Conservation (phyloP, 1,284 basidiomycete genomes). For the Ustilago xerochloae region DNA sequence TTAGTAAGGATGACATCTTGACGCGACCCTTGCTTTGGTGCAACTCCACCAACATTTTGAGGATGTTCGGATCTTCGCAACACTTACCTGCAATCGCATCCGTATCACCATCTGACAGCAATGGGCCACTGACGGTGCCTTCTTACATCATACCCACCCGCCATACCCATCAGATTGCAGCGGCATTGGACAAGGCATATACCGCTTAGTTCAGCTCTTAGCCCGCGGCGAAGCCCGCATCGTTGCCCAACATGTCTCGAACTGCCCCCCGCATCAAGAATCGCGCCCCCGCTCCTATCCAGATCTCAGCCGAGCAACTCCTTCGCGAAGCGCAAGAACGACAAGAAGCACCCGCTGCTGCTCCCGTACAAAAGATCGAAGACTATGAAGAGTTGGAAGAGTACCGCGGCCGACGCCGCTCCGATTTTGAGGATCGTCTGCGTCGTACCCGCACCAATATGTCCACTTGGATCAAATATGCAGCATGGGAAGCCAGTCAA, state of each 20-base stretch:
- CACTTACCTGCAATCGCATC: neutral
- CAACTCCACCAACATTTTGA: slow-evolving; percentile 12
- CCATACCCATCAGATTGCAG: slow-evolving; percentile 2
- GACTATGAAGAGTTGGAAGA: slow-evolving; percentile 97
- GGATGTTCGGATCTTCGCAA: neutral
- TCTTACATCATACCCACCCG: slow-evolving; percentile 8
- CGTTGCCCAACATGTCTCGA: slow-evolving; percentile 30
- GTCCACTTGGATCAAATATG: slow-evolving; percentile 73
- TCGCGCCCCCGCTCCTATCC: slow-evolving; percentile 88
- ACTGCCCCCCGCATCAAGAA: slow-evolving; percentile 82
- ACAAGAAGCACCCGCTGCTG: slow-evolving; percentile 86
- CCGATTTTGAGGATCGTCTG: slow-evolving; percentile 96
- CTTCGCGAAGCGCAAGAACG: slow-evolving; percentile 97
- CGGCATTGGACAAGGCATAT: no score
- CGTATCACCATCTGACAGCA: neutral
- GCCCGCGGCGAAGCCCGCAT: slow-evolving; percentile 8
- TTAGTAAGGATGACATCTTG: slow-evolving; percentile 3
- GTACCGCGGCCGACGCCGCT: slow-evolving; percentile 91
- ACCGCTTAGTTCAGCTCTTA: neutral
- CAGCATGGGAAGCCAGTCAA: slow-evolving; percentile 87
- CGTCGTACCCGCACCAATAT: slow-evolving; percentile 83
- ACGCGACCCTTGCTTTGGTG: neutral
- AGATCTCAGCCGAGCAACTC: slow-evolving; percentile 98
- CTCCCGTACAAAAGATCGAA: slow-evolving; percentile 74
- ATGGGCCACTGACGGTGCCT: slow-evolving; percentile 10